These are phyloP conservation scores for Paraconiothyrium brasiliense DNA, from an alignment of 2,329 filamentous ascomycete genomes.

Conservation along the genomic window DNA sequence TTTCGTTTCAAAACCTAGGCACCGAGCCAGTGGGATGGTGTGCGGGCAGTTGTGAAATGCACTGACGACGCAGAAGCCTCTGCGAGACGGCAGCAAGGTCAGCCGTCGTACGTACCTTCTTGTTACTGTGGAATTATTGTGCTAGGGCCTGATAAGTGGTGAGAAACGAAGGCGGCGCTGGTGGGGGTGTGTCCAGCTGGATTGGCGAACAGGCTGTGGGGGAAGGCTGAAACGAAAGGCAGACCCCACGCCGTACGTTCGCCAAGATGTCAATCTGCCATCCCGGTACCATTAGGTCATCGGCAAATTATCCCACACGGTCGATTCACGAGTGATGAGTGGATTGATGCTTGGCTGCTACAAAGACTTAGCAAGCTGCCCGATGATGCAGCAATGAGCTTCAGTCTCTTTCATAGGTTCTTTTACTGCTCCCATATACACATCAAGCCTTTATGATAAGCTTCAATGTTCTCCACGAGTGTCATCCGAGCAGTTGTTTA, in stretches of 20 bases:
- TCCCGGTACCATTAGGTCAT: constrained; percentile 4
- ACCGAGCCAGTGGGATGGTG: constrained; percentile 20
- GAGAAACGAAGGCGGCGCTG: constrained; percentile 1
- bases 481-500: no score
- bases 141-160: background rate
- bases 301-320: background rate
- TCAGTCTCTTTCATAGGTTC: no score
- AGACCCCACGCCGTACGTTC: constrained; percentile 10
- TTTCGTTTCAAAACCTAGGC: constrained; percentile 35
- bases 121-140: background rate
- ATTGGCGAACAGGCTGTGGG: constrained; percentile 16
- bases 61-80: constrained; percentile 14
- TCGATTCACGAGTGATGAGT: background rate
- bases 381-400: no score
- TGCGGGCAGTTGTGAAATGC: constrained; percentile 17
- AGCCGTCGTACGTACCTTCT: background rate
- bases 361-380: background rate
- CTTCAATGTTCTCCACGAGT: no score
- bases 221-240: constrained; percentile 26
- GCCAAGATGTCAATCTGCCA: constrained; percentile 11
- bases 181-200: constrained; percentile 7
- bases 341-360: background rate
- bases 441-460: no score
- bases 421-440: no score
- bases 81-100: background rate